Base-by-base conservation (phyloP, 2,329 filamentous ascomycete species). In the Talaromyces verruculosus region DNA sequence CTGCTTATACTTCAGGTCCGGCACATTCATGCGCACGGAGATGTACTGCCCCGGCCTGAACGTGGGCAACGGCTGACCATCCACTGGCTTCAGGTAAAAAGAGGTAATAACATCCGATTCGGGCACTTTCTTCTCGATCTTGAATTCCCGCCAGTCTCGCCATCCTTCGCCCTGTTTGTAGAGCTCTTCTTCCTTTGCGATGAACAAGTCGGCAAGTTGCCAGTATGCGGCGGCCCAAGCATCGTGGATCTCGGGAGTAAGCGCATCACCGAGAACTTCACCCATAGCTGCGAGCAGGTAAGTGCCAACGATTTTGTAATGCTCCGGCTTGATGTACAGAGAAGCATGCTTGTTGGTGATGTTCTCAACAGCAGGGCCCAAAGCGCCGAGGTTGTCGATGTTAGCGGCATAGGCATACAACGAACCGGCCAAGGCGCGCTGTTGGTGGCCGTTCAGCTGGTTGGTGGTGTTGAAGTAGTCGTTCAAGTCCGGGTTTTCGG, bases 291-390 rank as follows among this genome's bases (percentile, higher is more conserved):
- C 81, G 17, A 92, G 81, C 11, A 92, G 81, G 71, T 90, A 86
- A 70, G 85, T 84, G 57, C 88, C 89, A 1, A 92, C 88, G 37
- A 91, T 84, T 41, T 82, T 82, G 75, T 92, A 92, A 67, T 91
- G 88, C 62, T 89, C 87, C 0, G 89, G 83, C 58, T 79, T 81
- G 71, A 92, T 86, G 68, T 85, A 85, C 1, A 92, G 80, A 2
- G 86, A 89, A 69, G 85, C 89, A 75, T 92, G 90, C 76, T 91
- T 92, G 73, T 91, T 87, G 73, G 87, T 88, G 67, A 93, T 92
- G 71, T 87, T 86, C 75, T 91, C 88, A 5, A 86, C 75, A 0
- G 83, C 79, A 0, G 84, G 81, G 7, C 74, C 75, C 5, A 92
- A 82, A 35, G 80, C 84, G 55, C 82, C 84, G 0, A 91, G 83